phyloP scores from a whole-genome alignment of 345 rosid genomes.

The Arabidopsis suecica region DNA sequence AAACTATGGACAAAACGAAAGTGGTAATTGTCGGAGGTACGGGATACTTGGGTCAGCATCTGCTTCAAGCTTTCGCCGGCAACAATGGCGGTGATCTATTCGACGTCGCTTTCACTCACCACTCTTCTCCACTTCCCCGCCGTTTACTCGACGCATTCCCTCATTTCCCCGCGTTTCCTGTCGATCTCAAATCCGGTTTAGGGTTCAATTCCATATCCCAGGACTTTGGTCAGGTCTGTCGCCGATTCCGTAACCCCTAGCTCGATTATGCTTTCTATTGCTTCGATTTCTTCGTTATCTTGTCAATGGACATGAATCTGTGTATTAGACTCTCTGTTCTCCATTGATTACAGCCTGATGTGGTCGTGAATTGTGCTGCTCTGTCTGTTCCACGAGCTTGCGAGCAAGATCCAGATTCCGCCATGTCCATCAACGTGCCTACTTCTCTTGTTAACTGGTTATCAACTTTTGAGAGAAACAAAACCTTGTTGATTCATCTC shows the following conservation, averaged over 20 bases:
- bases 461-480: slow-evolving; percentile 46
- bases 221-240: slow-evolving; percentile 55
- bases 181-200: slow-evolving; percentile 66
- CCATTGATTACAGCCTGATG: slow-evolving; percentile 62
- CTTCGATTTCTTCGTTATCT: not conserved
- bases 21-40: slow-evolving; percentile 86
- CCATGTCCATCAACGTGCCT: slow-evolving; percentile 81
- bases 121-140: slow-evolving; percentile 58
- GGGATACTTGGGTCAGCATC: slow-evolving; percentile 91
- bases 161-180: slow-evolving; percentile 54
- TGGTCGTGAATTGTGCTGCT: slow-evolving; percentile 91
- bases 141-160: slow-evolving; percentile 63
- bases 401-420: slow-evolving; percentile 72
- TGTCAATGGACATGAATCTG: not conserved
- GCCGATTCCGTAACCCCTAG: not conserved
- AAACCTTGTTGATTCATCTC: slow-evolving; percentile 71
- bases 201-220: slow-evolving; percentile 63
- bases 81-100: slow-evolving; percentile 43
- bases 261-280: not conserved
- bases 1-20: slow-evolving; percentile 52
- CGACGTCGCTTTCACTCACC: slow-evolving; percentile 70
- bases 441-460: slow-evolving; percentile 74
- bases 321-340: slow-evolving; percentile 2
- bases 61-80: slow-evolving; percentile 58
- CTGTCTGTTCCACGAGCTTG: slow-evolving; percentile 84